Evolutionary conservation across 805 yeast genomes (phyloP), one percentile per base, ranked within the genome.

Genomic region (Pichia gijzeniarum): DNA sequence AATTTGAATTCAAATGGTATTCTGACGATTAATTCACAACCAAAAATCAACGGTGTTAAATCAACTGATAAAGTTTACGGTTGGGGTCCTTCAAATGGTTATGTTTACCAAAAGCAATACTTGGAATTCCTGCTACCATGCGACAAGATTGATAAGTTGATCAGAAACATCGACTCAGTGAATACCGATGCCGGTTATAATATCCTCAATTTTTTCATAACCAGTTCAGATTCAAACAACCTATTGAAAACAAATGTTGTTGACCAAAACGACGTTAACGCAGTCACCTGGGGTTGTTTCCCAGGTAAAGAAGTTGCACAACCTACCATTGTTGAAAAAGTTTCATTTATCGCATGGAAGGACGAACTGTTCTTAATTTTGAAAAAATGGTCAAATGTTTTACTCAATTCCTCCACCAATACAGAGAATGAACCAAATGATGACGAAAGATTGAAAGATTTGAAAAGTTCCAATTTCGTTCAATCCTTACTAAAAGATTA

Each of bases 281-380:
- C 98, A 8, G 97, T 91, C 46, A 91, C 98, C 17, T 91, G 98
- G 98, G 98, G 98, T 52, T 88, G 90, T 45, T 89, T 87, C 79
- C 97, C 98, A 22, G 96, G 96, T 33, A 84, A 83, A 59, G 97
- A 91, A 67, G 85, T 91, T 44, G 73, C 87, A 52, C 98, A 91
- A 68, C 97, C 98, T 43, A 91, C 98, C 0, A 88, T 91, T 61
- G 97, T 91, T 18, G 98, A 91, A 63, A 83, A 81, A 58, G 79
- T 82, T 33, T 87, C 96, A 2, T 91, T 91, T 65, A 69, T 90
- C 56, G 98, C 98, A 13, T 91, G 98, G 98, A 90, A 88, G 63
- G 96, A 91, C 62, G 98, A 91, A 65, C 91, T 91, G 34, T 91
- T 75, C 72, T 73, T 88, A 51, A 80, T 91, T 50, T 73, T 89